Conservation (phyloP, 208 protist genomes). For the Leishmania braziliensis region DNA sequence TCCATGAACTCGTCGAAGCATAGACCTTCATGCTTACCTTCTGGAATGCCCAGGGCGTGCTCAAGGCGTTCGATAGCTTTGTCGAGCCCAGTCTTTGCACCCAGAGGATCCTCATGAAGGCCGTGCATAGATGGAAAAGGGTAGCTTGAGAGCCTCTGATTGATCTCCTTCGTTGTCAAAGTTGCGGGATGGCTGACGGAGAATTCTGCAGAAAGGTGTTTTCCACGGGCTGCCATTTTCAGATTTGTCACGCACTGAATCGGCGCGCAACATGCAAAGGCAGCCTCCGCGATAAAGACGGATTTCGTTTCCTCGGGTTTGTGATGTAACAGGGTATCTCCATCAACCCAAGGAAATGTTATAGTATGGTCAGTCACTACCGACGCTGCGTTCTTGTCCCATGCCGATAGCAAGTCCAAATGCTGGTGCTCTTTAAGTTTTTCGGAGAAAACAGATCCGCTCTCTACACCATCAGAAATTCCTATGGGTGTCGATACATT, state of each 20-base stretch:
- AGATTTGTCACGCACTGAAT: slow-evolving; percentile 36
- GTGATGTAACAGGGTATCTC: slow-evolving; percentile 33
- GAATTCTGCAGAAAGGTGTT: slow-evolving; percentile 38
- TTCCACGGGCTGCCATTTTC: slow-evolving; percentile 12
- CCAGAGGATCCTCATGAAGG: slow-evolving; percentile 29
- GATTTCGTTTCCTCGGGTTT: slow-evolving; percentile 51
- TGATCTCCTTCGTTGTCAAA: slow-evolving; percentile 28
- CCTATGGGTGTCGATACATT: neutral
- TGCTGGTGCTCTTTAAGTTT: slow-evolving; percentile 24
- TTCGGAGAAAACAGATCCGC: neutral
- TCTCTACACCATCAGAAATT: neutral
- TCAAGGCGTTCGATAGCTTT: slow-evolving; percentile 47
- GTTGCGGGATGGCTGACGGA: slow-evolving; percentile 35
- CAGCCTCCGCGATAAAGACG: slow-evolving; percentile 35
- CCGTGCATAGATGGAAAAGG: slow-evolving; percentile 40
- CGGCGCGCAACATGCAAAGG: slow-evolving; percentile 39
- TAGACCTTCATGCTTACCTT: slow-evolving; percentile 43
- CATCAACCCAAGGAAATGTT: slow-evolving; percentile 38
- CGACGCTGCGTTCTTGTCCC: slow-evolving; percentile 13
- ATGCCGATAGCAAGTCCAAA: slow-evolving; percentile 19
- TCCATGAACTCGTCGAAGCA: slow-evolving; percentile 55
- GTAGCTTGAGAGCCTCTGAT: slow-evolving; percentile 32
- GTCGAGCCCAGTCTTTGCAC: slow-evolving; percentile 48
- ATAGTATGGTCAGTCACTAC: slow-evolving; percentile 44
- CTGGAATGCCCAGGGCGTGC: slow-evolving; percentile 31